Evolutionary conservation across 352 stramenopile species (phyloP).

Genomic region (Sclerospora graminicola): DNA sequence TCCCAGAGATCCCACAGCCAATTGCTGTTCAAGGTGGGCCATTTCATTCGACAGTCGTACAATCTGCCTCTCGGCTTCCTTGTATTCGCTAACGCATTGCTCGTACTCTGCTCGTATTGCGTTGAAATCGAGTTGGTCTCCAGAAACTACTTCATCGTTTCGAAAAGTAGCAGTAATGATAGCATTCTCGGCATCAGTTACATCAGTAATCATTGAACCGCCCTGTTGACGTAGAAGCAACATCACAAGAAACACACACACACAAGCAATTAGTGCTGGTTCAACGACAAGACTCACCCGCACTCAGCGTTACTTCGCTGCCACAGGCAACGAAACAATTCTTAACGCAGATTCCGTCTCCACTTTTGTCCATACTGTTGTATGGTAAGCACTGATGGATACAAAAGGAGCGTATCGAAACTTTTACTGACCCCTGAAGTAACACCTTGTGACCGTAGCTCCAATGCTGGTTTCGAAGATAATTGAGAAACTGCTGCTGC

Average conservation of each 20-base stretch:
- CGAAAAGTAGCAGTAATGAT: not conserved
- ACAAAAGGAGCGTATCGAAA: constrained; percentile 14
- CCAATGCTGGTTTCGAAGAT: not conserved
- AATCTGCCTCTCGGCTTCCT: constrained; percentile 20
- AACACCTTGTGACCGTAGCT: constrained; percentile 3
- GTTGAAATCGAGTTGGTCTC: constrained; percentile 11
- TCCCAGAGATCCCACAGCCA: constrained; percentile 6
- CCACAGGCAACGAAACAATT: too few relatives aligned
- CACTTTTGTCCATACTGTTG: too few relatives aligned
- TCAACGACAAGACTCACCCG: not conserved
- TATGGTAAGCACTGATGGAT: not conserved
- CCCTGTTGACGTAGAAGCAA: constrained; percentile 13
- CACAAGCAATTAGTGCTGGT: constrained; percentile 12
- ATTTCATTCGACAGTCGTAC: constrained; percentile 18
- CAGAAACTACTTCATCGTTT: not conserved
- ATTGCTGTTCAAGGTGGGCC: constrained; percentile 17
- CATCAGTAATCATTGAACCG: not conserved
- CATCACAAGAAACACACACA: constrained; percentile 19
- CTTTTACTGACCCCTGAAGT: constrained; percentile 26
- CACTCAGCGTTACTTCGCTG: too few relatives aligned
- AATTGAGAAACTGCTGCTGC: not conserved
- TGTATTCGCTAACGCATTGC: constrained; percentile 18
- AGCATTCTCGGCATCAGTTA: not conserved
- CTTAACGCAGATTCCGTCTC: too few relatives aligned
- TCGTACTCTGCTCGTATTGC: constrained; percentile 20